Conservation (phyloP, 495 filamentous ascomycete species). For the Trichocladium uniseriatum region DNA sequence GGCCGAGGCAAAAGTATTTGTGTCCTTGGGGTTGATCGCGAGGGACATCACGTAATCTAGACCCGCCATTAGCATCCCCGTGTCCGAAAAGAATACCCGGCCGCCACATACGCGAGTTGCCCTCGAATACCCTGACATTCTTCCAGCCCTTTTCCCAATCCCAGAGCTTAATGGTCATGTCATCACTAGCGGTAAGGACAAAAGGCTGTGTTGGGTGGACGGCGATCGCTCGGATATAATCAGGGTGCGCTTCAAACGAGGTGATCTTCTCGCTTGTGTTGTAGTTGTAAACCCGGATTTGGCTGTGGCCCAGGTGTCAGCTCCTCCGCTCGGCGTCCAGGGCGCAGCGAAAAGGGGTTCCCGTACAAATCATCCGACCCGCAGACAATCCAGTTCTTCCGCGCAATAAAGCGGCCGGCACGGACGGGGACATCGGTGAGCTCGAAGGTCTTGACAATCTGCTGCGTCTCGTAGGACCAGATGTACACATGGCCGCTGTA, state of each 20-base stretch:
- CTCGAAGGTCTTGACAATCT: constrained; percentile 98
- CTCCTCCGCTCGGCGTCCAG: neutral
- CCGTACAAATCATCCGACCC: constrained; percentile 96
- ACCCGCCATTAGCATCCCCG: constrained; percentile 5
- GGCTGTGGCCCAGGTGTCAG: constrained; percentile 15
- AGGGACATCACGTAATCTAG: constrained; percentile 76
- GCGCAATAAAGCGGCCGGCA: constrained; percentile 90
- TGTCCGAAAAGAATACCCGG: too few species aligned
- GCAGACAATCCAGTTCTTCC: constrained; percentile 99
- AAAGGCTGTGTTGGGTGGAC: constrained; percentile 97
- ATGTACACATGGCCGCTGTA: constrained; percentile 99
- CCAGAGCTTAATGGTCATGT: constrained; percentile 99
- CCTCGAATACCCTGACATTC: constrained; percentile 94
- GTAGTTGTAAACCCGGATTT: constrained; percentile 67
- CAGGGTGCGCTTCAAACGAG: constrained; percentile 94
- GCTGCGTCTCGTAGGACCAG: constrained; percentile 97
- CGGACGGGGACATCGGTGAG: constrained; percentile 97
- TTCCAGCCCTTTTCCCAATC: constrained; percentile 99
- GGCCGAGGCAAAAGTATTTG: constrained; percentile 92
- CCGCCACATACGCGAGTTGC: constrained; percentile 58
- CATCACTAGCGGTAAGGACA: constrained; percentile 93
- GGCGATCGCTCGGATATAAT: constrained; percentile 95
- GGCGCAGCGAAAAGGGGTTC: neutral
- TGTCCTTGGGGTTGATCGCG: constrained; percentile 98
- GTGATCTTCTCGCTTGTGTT: constrained; percentile 99